Base-by-base conservation (phyloP, 2,329 filamentous ascomycete species). In the Sphaerostilbella broomeana region DNA sequence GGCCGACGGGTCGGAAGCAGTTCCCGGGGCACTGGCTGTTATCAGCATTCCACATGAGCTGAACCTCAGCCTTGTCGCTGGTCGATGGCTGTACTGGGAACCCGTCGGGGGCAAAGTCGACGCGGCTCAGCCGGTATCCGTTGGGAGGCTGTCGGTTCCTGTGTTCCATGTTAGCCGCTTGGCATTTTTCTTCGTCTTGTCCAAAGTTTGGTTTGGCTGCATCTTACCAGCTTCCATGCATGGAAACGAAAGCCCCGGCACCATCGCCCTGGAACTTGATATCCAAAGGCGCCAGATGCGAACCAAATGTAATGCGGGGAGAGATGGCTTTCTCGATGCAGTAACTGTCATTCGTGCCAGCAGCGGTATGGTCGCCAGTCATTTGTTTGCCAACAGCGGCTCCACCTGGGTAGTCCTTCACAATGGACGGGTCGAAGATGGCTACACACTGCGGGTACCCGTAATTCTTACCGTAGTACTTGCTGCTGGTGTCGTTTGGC, bases 211-310 rank as follows among this genome's bases (percentile, higher is more conserved):
- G 16, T n/a, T n/a, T 30, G 15, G n/a, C n/a, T n/a, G n/a, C 17
- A 22, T 34, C 52, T 37, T 29, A 57, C 57, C 78, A 82, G 55
- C 72, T 78, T 9, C 79, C 79, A 52, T 81, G 78, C 54, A 82
- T 79, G 0, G 75, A 64, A 18, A 84, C 63, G 59, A 72, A 81
- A 3, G 75, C 77, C 4, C 67, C 69, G 10, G 67, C 72, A 10
- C 70, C 70, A 29, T 67, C 58, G 3, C 62, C 55, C 45, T 73
- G 71, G 60, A 84, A 84, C 43, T 74, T 72, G 46, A 83, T 71
- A 48, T 82, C 79, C 4, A 84, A 61, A 1, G 80, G 81, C 1
- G 80, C 79, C 56, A 70, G 77, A 50, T 84, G 79, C 2, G 78
- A 45, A 12, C 43, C 44, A 42, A 57, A 55, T 6, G 53, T 56